Conservation (phyloP, 345 rosid genomes). For the Erucastrum elatum region DNA sequence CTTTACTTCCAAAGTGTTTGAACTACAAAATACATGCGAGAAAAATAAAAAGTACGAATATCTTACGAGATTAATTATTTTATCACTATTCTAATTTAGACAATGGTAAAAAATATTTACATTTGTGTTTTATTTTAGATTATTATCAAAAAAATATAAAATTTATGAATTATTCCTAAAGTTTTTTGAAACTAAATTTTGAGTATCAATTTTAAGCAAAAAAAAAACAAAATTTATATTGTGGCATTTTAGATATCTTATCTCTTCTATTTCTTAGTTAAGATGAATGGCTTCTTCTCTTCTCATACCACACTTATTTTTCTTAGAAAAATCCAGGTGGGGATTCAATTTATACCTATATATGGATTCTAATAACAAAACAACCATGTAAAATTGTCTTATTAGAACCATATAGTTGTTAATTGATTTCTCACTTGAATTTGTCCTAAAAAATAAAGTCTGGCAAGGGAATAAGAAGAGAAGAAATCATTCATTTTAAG, state of each 20-base stretch:
- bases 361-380: neutral
- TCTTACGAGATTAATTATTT: neutral
- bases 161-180: neutral
- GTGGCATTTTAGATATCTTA: neutral
- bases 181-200: too few species aligned
- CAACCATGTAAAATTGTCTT: neutral
- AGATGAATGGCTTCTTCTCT: neutral
- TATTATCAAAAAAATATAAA: too few species aligned
- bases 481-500: too few species aligned
- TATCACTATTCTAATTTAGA: neutral
- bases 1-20: neutral
- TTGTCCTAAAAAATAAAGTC: neutral
- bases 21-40: neutral
- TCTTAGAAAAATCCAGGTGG: neutral
- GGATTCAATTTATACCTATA: neutral
- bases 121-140: neutral
- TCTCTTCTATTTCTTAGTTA: neutral
- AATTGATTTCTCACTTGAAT: neutral
- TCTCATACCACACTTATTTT: neutral
- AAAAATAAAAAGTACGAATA: neutral
- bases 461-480: neutral
- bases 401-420: too few species aligned
- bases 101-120: neutral
- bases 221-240: too few species aligned
- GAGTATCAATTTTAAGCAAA: neutral